These are phyloP conservation scores for Serendipita vermifera DNA, from an alignment of 768 basidiomycete species.

Conservation along the genomic window DNA sequence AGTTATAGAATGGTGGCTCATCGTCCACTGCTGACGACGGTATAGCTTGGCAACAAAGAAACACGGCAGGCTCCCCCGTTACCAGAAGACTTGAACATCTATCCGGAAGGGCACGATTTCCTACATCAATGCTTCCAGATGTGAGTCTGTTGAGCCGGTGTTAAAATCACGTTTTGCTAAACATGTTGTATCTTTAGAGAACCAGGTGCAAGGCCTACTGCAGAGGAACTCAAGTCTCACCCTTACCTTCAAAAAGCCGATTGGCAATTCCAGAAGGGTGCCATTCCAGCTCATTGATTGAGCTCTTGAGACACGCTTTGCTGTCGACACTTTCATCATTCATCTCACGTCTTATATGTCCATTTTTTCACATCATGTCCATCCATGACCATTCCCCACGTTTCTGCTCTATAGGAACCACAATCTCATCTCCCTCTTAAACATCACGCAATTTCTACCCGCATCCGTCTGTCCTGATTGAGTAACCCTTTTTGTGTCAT, in stretches of 20 bases:
- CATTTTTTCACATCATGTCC: no score
- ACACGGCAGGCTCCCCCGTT: conserved; percentile 79
- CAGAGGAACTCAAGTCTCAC: neutral
- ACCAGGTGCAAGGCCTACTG: neutral
- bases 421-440: no score
- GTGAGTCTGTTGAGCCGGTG: conserved; percentile 36
- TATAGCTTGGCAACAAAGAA: conserved; percentile 29
- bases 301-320: no score
- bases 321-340: no score
- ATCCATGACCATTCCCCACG: no score
- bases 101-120: conserved; percentile 71
- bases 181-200: no score
- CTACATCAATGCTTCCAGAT: conserved; percentile 79
- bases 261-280: conserved; percentile 1
- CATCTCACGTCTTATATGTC: no score
- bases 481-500: no score
- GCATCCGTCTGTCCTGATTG: no score
- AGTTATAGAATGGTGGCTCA: conserved; percentile 17
- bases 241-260: conserved; percentile 4
- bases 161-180: no score
- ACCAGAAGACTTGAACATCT: conserved; percentile 69
- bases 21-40: neutral
- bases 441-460: no score
- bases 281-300: neutral
- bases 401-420: no score